These are phyloP conservation scores for Xerocomus minutiporus DNA, from an alignment of 1,284 basidiomycete species.

Conservation along the genomic window DNA sequence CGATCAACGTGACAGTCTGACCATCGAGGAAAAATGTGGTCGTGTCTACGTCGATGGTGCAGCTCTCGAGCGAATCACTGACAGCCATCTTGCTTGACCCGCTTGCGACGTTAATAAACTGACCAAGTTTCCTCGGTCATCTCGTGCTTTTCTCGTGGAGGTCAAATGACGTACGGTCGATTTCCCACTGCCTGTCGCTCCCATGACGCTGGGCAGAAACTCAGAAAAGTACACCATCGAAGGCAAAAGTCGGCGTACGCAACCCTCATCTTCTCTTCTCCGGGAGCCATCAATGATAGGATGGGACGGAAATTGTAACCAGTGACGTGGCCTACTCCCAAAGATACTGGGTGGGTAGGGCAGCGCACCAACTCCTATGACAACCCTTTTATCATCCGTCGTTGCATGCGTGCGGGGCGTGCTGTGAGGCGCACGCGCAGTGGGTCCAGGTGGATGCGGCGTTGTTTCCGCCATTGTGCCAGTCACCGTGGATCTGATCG, in stretches of 20 bases:
- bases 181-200: constrained; percentile 42
- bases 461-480: neutral
- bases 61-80: constrained; percentile 32
- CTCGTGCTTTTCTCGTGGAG: neutral
- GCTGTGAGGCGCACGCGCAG: neutral
- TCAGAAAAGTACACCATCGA: constrained; percentile 1
- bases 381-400: constrained; percentile 12
- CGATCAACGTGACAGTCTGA: constrained; percentile 29
- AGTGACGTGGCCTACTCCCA: neutral
- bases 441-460: constrained; percentile 1
- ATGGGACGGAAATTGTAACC: neutral
- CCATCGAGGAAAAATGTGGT: constrained; percentile 29
- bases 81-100: constrained; percentile 27
- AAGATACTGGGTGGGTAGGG: neutral
- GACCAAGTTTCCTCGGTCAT: neutral
- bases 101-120: constrained; percentile 35
- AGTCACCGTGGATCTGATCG: constrained; percentile 5
- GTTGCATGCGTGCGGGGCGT: neutral
- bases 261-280: constrained; percentile 21
- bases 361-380: neutral
- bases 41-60: constrained; percentile 30
- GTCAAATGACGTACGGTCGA: constrained; percentile 33
- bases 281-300: constrained; percentile 15
- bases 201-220: constrained; percentile 36
- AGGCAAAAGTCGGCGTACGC: constrained; percentile 18